These are phyloP conservation scores for Eucalyptus marginata DNA, from an alignment of 345 rosid species.

Conservation along the genomic window DNA sequence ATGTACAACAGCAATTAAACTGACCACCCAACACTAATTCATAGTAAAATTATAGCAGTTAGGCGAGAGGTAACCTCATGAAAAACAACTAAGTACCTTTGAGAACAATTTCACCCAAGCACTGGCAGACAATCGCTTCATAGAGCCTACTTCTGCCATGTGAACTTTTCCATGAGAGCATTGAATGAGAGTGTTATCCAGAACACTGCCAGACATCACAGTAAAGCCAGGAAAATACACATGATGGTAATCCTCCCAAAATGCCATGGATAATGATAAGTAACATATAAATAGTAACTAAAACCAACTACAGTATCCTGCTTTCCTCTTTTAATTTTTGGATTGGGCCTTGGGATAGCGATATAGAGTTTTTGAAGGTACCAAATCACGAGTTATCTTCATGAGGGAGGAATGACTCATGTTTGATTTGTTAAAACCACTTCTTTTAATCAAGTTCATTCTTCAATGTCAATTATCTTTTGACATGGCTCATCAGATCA, in stretches of 20 bases:
- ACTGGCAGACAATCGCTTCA: constrained; percentile 68
- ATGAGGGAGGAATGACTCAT: not conserved
- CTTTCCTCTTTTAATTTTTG: not conserved
- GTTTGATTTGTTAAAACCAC: not conserved
- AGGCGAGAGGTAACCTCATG: not conserved
- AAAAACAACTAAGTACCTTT: constrained; percentile 36
- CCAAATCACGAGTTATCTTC: not conserved
- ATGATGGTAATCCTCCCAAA: not conserved
- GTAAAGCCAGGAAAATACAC: not conserved
- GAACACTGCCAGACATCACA: constrained; percentile 19
- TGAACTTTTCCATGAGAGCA: constrained; percentile 85
- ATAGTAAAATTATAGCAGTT: not conserved
- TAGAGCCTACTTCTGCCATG: constrained; percentile 47
- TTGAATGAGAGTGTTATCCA: constrained; percentile 69
- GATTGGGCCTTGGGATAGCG: not conserved
- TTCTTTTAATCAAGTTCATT: not conserved
- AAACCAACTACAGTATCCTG: not conserved
- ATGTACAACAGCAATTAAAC: not conserved
- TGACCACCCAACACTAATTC: not conserved
- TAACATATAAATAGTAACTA: not conserved
- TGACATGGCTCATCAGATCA: not conserved
- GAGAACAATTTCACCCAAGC: constrained; percentile 69
- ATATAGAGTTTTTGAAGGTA: not conserved
- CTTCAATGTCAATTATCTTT: not conserved
- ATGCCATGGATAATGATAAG: not conserved